phyloP scores from a whole-genome alignment of 108 stramenopile genomes.

The Pseudonitzschia delicatissima region DNA sequence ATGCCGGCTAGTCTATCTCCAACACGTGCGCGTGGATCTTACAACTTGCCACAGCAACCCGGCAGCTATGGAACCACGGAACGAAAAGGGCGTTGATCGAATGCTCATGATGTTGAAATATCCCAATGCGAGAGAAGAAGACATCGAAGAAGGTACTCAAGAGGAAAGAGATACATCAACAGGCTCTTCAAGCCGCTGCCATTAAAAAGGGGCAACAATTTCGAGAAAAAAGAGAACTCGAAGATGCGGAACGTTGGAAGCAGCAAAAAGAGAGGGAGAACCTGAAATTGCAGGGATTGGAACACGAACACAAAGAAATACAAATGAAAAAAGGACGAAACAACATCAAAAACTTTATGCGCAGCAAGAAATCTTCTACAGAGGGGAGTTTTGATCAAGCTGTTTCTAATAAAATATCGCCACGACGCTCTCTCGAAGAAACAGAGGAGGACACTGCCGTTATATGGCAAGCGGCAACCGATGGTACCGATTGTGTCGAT shows the following conservation, averaged over 20 bases:
- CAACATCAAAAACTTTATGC: neutral
- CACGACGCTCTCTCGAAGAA: too few species aligned
- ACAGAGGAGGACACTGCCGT: too few species aligned
- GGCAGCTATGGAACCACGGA: neutral
- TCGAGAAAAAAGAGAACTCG: neutral
- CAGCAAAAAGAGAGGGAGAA: slow-evolving; percentile 1
- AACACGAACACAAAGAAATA: neutral
- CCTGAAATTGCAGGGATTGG: neutral
- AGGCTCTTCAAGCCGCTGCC: neutral
- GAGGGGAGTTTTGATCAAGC: neutral
- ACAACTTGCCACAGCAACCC: too few species aligned
- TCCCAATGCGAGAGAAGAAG: slow-evolving; percentile 18
- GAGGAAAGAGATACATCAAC: slow-evolving; percentile 5
- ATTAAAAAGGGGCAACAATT: slow-evolving; percentile 2
- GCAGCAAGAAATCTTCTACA: slow-evolving; percentile 12
- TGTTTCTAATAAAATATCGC: too few species aligned
- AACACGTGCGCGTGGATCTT: too few species aligned
- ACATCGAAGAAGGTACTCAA: slow-evolving; percentile 1
- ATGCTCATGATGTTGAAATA: slow-evolving; percentile 23
- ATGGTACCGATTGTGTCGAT: too few species aligned
- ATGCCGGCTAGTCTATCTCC: neutral
- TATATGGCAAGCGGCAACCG: too few species aligned
- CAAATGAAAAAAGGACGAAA: neutral
- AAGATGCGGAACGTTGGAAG: neutral
- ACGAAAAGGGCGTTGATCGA: slow-evolving; percentile 15